A percentile compares a stretch with the other conserved stretches of the same genome.
Conservation (phyloP, 108 stramenopile species). For the Skeletonema tropicum region DNA sequence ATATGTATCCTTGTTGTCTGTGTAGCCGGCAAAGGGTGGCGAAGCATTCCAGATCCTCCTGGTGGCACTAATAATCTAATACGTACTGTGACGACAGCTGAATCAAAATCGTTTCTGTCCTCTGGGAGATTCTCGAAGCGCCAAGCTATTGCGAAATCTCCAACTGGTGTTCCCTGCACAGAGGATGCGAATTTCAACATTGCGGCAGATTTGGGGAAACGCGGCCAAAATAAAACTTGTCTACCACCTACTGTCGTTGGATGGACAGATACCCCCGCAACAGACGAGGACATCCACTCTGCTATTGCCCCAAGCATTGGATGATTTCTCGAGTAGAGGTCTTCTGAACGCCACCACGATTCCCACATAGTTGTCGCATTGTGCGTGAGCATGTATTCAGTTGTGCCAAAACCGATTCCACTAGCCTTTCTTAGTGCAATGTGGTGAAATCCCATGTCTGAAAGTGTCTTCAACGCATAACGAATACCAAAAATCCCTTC, state of each 20-base stretch:
- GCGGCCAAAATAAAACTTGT: slow-evolving; percentile 40
- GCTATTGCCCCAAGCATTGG: slow-evolving; percentile 58
- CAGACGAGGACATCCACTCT: slow-evolving; percentile 48
- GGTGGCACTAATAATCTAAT: slow-evolving; percentile 36
- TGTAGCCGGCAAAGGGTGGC: slow-evolving; percentile 21
- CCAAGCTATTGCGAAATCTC: slow-evolving; percentile 47
- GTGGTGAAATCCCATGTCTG: slow-evolving; percentile 38
- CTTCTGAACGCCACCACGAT: slow-evolving; percentile 49
- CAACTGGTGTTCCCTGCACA: slow-evolving; percentile 22
- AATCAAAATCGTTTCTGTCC: slow-evolving; percentile 17
- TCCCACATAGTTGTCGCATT: slow-evolving; percentile 67
- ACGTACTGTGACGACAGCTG: slow-evolving; percentile 28
- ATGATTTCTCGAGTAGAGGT: slow-evolving; percentile 51
- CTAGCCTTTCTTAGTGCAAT: slow-evolving; percentile 35
- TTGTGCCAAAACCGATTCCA: slow-evolving; percentile 32
- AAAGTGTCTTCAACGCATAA: slow-evolving; percentile 40
- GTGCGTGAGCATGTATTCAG: slow-evolving; percentile 52
- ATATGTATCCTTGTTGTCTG: slow-evolving; percentile 9
- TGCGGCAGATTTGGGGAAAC: slow-evolving; percentile 34
- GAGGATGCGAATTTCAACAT: slow-evolving; percentile 34
- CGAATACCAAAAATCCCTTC: slow-evolving; percentile 44
- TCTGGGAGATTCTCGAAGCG: slow-evolving; percentile 37
- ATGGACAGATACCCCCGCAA: slow-evolving; percentile 39
- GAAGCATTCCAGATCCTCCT: slow-evolving; percentile 18
- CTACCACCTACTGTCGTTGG: slow-evolving; percentile 38